Evolutionary conservation across 352 stramenopile species (phyloP).

Genomic region (Globisporangium rhizosaccharum): DNA sequence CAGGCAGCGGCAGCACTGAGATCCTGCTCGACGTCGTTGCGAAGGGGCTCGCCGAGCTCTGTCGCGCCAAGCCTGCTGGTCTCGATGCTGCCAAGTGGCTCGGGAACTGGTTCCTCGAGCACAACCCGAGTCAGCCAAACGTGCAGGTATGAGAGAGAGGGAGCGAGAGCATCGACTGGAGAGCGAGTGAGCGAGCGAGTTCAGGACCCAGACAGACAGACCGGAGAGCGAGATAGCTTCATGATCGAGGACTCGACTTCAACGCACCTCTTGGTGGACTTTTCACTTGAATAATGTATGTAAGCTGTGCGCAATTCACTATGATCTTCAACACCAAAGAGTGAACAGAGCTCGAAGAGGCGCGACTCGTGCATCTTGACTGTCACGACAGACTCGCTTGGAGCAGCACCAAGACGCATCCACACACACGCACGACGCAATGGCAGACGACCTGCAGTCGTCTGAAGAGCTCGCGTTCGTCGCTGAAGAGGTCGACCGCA

Average conservation of each 20-base stretch:
- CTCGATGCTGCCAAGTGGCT: slow-evolving; percentile 81
- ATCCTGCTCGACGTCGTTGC: slow-evolving; percentile 63
- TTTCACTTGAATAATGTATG: no score
- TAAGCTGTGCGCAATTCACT: no score
- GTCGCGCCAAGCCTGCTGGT: slow-evolving; percentile 66
- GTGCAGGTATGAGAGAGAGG: slow-evolving; percentile 29
- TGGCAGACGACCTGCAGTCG: slow-evolving; percentile 84
- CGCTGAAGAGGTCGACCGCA: slow-evolving; percentile 87
- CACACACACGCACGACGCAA: slow-evolving; percentile 8
- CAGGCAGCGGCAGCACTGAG: slow-evolving; percentile 25
- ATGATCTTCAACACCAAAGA: no score
- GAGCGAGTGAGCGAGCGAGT: background rate
- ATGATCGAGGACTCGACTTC: no score
- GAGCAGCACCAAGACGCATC: no score
- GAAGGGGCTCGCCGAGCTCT: slow-evolving; percentile 74
- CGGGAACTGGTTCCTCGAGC: slow-evolving; percentile 73
- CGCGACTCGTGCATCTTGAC: no score
- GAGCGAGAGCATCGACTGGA: background rate
- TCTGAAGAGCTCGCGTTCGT: slow-evolving; percentile 89
- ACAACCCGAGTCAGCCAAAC: slow-evolving; percentile 85
- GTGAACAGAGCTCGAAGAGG: no score
- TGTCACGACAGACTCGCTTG: no score
- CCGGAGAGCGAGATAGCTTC: no score
- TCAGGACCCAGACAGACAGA: no score
- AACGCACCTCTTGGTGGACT: no score